A percentile compares a stretch with the other conserved stretches of the same genome.
Conservation (phyloP, 2,329 filamentous ascomycete genomes). For the Fusarium gaditjirri region DNA sequence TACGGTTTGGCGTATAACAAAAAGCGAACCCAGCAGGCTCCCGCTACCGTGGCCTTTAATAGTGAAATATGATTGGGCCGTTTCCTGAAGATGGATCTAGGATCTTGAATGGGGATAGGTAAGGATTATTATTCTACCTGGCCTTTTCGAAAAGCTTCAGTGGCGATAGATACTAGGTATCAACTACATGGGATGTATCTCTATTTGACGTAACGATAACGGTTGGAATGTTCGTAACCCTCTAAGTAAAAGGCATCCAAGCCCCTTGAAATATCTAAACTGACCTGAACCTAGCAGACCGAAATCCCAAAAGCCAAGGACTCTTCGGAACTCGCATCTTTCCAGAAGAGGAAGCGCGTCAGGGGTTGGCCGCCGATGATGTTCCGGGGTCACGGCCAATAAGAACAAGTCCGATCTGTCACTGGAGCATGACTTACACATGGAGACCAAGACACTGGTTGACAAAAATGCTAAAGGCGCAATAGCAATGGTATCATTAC, state of each 20-base stretch:
- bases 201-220: not conserved
- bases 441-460: conserved; percentile 5
- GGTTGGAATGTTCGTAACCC: not conserved
- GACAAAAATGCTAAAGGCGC: not conserved
- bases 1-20: conserved; percentile 27
- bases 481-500: not conserved
- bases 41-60: conserved; percentile 40
- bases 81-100: conserved; percentile 25
- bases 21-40: conserved; percentile 21
- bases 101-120: conserved; percentile 32
- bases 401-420: conserved; percentile 21
- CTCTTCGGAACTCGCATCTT: conserved; percentile 20
- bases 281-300: not conserved
- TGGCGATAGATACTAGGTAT: conserved; percentile 9
- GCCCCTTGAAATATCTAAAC: not conserved
- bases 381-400: conserved; percentile 22
- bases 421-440: conserved; percentile 24
- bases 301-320: conserved; percentile 17
- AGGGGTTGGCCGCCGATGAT: conserved; percentile 26
- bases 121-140: conserved; percentile 13
- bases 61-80: conserved; percentile 31
- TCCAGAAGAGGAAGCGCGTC: conserved; percentile 37
- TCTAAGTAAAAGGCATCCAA: not conserved
- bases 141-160: conserved; percentile 13
- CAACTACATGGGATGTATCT: not conserved